phyloP scores from a whole-genome alignment of 1,284 basidiomycete genomes.

The Tylopilus orsonianus region DNA sequence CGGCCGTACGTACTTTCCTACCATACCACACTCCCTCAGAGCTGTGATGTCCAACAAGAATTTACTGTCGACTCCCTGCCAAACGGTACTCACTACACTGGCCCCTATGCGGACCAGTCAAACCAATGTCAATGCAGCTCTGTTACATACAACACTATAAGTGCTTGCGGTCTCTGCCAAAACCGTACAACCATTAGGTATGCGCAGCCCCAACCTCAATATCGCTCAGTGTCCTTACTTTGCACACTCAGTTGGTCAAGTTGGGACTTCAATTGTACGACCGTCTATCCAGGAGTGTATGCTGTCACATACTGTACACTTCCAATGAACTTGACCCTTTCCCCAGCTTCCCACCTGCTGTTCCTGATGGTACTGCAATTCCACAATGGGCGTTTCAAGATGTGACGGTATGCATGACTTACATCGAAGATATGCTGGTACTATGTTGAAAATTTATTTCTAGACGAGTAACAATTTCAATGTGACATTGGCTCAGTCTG shows the following conservation, averaged over 20 bases:
- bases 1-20: constrained; percentile 28
- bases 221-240: background rate
- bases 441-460: constrained; percentile 4
- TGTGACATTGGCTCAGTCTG: constrained; percentile 17
- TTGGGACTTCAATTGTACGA: constrained; percentile 30
- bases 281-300: constrained; percentile 20
- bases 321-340: constrained; percentile 4
- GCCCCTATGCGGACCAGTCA: constrained; percentile 18
- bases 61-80: constrained; percentile 22
- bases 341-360: constrained; percentile 20
- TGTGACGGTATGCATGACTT: constrained; percentile 25
- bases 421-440: background rate
- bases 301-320: background rate
- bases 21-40: background rate
- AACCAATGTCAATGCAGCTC: constrained; percentile 35
- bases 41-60: constrained; percentile 21
- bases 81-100: constrained; percentile 17
- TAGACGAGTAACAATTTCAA: constrained; percentile 25
- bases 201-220: background rate
- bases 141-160: constrained; percentile 34
- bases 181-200: constrained; percentile 21
- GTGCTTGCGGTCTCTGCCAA: constrained; percentile 38
- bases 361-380: constrained; percentile 30
- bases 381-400: constrained; percentile 36
- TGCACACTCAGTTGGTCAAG: constrained; percentile 27